Conservation (phyloP, 2,329 filamentous ascomycete species). For the Ophiostoma novo-ulmi region DNA sequence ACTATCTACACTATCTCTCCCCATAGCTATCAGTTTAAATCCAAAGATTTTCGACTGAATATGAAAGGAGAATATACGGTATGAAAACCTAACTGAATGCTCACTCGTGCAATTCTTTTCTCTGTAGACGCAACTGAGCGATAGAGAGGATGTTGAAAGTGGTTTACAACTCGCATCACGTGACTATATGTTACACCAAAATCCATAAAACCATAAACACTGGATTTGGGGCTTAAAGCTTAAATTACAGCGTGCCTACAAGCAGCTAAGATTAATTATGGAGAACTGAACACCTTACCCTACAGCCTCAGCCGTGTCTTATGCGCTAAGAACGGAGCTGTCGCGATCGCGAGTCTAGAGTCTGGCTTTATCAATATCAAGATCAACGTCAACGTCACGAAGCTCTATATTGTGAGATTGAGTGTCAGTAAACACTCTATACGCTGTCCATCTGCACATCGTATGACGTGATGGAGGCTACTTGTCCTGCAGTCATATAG, state of each 20-base stretch:
- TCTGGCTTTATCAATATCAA: neutral
- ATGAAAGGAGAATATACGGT: too few relatives aligned
- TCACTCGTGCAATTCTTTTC: too few relatives aligned
- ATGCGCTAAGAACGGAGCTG: neutral
- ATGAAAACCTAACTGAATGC: too few relatives aligned
- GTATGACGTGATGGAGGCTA: neutral
- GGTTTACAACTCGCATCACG: neutral
- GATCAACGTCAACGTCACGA: neutral
- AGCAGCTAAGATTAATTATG: neutral
- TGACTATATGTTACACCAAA: neutral
- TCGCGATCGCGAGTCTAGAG: neutral
- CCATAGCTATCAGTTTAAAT: too few relatives aligned
- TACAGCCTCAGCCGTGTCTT: conserved; percentile 2
- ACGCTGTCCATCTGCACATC: neutral
- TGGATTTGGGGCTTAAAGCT: neutral
- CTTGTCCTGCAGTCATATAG: neutral
- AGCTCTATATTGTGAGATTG: neutral
- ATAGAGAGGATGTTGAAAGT: too few relatives aligned
- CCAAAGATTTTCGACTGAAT: too few relatives aligned
- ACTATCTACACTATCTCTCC: too few relatives aligned
- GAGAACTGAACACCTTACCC: neutral
- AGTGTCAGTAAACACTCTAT: neutral
- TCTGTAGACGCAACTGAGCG: too few relatives aligned
- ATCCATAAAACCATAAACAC: neutral
- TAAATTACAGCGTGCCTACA: neutral